Evolutionary conservation across 208 protist genomes (phyloP), one percentile per base, ranked within the genome.

Genomic region (Crithidia thermophila): DNA sequence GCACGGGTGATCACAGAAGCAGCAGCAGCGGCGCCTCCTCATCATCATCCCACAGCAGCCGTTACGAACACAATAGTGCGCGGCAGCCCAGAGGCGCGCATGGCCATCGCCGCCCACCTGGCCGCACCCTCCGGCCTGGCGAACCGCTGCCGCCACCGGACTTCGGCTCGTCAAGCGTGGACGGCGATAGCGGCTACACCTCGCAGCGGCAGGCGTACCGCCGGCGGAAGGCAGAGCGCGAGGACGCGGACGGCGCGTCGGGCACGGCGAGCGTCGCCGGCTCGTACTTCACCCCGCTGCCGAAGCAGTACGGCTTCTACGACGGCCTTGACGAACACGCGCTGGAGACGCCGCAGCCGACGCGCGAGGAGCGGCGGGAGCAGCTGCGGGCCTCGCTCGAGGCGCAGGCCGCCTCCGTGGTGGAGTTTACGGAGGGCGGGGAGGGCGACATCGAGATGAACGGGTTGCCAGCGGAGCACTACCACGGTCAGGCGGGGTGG

Each of bases 361-460:
- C 81, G 9, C 77, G 72, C 1, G 80, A 92, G 66, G 74, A 75
- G 51, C 71, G 90, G 3, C 77, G 58, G 18, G 62, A 77, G 51
- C 72, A 73, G 63, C 56, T 93, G 60, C 84, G 78, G 34, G 72
- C 73, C 27, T 74, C 87, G 3, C 73, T 95, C 7, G 85, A 93
- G 50, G 53, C 63, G 25, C 55, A 85, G 9, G 87, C 87, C 20
- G 75, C 72, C 11, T 90, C 86, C 1, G 72, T 81, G 10, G 79
- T 95, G 20, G 87, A 95, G 55, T 87, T 95, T 47, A 94, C 82
- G 0, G 84, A 91, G 10, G 90, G 84, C 47, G 84, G 85, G 1
- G 87, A 96, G 72, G 55, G 56, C 18, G 86, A 96, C 70, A 88
- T 96, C 45, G 85, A 96, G 45, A 45, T 91, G 28, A 75, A 77